A percentile compares a stretch with the other conserved stretches of the same genome.
Conservation (phyloP, 805 yeast species). For the Candida anglica region DNA sequence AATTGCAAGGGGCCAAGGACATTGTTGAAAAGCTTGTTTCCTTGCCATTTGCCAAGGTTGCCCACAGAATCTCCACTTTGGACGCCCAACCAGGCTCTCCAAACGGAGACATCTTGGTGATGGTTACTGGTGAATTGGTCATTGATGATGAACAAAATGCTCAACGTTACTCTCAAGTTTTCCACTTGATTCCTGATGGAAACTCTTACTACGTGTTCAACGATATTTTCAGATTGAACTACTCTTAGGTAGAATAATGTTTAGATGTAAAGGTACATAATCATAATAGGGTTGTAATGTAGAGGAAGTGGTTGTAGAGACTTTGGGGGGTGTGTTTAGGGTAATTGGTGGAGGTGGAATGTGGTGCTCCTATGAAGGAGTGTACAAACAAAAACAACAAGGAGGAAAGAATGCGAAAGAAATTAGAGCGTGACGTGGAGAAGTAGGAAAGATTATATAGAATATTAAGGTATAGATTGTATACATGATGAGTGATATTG, state of each 20-base stretch:
- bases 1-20: constrained; percentile 89
- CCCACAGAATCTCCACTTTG: constrained; percentile 88
- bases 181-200: constrained; percentile 93
- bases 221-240: constrained; percentile 94
- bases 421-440: no score
- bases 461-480: no score
- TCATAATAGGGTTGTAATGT: background rate
- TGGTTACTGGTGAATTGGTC: constrained; percentile 95
- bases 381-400: background rate
- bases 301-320: no score
- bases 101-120: constrained; percentile 85
- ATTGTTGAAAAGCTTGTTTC: constrained; percentile 89
- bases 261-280: background rate
- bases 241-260: constrained; percentile 42
- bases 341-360: no score
- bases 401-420: background rate
- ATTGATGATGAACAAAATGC: constrained; percentile 93
- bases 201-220: constrained; percentile 90
- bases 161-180: constrained; percentile 95
- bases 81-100: constrained; percentile 98
- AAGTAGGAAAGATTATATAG: no score
- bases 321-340: no score
- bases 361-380: no score
- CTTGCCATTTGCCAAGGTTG: constrained; percentile 89
- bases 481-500: no score